phyloP scores from a whole-genome alignment of 768 basidiomycete genomes.

The Russula dissimulans region DNA sequence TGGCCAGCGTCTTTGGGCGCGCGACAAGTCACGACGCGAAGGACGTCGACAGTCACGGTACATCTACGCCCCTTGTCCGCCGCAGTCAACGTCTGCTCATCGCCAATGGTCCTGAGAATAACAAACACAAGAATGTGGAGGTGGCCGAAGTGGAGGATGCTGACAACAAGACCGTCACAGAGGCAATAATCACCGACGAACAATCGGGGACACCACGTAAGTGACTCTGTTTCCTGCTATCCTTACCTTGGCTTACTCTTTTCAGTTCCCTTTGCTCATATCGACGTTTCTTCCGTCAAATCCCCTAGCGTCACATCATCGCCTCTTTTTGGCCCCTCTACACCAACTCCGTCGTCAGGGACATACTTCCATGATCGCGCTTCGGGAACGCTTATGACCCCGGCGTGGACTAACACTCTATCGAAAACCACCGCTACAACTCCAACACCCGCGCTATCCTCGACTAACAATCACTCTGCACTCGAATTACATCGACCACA shows the following conservation, averaged over 20 bases:
- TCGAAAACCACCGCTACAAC: neutral
- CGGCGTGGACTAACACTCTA: neutral
- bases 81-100: constrained; percentile 61
- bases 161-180: constrained; percentile 26
- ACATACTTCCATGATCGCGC: constrained; percentile 4
- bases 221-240: neutral
- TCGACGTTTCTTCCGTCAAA: constrained; percentile 11
- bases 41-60: constrained; percentile 26
- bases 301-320: constrained; percentile 7
- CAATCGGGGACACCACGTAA: neutral
- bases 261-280: constrained; percentile 14
- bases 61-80: constrained; percentile 34
- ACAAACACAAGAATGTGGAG: constrained; percentile 30
- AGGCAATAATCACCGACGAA: constrained; percentile 7
- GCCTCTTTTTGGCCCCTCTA: neutral
- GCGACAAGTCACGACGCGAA: constrained; percentile 30
- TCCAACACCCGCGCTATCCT: neutral
- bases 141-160: constrained; percentile 35
- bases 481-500: constrained; percentile 17
- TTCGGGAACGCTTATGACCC: neutral
- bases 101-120: constrained; percentile 36
- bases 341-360: neutral
- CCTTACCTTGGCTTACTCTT: neutral
- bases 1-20: constrained; percentile 84
- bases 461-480: constrained; percentile 7